These are phyloP conservation scores for Obelidium mucronatum DNA, from an alignment of 192 early-diverging fungal genomes.

Conservation along the genomic window DNA sequence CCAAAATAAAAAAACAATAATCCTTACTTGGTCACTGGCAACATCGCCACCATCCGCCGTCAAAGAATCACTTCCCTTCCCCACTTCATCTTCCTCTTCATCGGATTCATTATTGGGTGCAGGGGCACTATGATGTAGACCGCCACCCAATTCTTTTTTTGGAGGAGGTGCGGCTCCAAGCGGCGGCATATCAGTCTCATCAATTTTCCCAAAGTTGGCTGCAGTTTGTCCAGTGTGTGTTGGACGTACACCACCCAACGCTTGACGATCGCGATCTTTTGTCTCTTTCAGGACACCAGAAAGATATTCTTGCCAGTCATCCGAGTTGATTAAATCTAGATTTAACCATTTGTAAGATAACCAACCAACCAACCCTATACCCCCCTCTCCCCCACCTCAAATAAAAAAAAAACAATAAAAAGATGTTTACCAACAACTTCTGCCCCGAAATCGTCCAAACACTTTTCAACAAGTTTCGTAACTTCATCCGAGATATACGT, in stretches of 20 bases:
- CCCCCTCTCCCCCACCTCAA: too few relatives aligned
- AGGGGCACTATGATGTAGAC: constrained; percentile 16
- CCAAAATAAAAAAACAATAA: constrained; percentile 29
- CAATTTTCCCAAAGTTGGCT: constrained; percentile 33
- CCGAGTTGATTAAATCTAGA: constrained; percentile 49
- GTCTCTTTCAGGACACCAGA: constrained; percentile 55
- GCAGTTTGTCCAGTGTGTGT: constrained; percentile 45
- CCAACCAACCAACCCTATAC: too few relatives aligned
- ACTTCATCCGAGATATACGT: constrained; percentile 98
- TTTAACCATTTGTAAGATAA: too few relatives aligned
- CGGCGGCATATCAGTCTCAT: constrained; percentile 49
- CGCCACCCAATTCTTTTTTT: constrained; percentile 32
- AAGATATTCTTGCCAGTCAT: constrained; percentile 66
- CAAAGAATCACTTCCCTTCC: constrained; percentile 41
- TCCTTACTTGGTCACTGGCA: constrained; percentile 70
- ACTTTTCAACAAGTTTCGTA: constrained; percentile 85
- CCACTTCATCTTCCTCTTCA: constrained; percentile 66
- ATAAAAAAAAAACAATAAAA: not conserved
- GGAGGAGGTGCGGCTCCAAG: constrained; percentile 25
- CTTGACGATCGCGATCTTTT: constrained; percentile 61
- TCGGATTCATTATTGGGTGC: constrained; percentile 47
- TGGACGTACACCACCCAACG: constrained; percentile 61
- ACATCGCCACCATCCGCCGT: constrained; percentile 64
- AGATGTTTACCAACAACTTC: constrained; percentile 50
- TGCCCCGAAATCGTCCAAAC: constrained; percentile 50